phyloP scores from a whole-genome alignment of 805 yeast genomes.

The Helenozyma rhizophorensis region DNA sequence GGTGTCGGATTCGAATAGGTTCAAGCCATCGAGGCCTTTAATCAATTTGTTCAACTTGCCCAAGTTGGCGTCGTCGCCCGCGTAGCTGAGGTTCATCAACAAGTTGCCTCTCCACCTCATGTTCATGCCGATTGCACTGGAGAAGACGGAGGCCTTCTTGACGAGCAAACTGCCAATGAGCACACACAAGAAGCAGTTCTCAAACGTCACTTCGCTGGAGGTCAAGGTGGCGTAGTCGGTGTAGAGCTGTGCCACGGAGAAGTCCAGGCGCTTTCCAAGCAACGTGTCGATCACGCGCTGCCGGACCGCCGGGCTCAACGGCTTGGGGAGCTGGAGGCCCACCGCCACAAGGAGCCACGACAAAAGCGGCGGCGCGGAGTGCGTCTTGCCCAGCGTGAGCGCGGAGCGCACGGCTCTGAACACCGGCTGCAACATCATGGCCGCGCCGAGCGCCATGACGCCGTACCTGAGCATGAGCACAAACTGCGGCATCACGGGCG shows the following conservation, averaged over 20 bases:
- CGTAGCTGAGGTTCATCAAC: conserved; percentile 27
- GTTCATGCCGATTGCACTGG: conserved; percentile 19
- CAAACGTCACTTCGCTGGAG: conserved; percentile 28
- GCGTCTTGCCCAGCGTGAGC: not conserved
- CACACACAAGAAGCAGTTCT: conserved; percentile 27
- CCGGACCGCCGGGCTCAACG: conserved; percentile 7
- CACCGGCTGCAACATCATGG: conserved; percentile 8
- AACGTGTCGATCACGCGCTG: conserved; percentile 14
- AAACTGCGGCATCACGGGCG: conserved; percentile 9
- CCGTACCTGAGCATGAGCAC: conserved; percentile 8
- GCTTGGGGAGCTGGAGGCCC: conserved; percentile 27
- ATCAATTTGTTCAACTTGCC: conserved; percentile 21
- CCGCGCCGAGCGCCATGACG: conserved; percentile 10
- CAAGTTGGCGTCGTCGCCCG: conserved; percentile 22
- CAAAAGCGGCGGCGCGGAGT: not conserved
- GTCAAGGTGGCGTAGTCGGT: conserved; percentile 26
- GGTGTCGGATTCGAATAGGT: conserved; percentile 24
- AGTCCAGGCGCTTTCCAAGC: conserved; percentile 12
- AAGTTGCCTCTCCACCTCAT: conserved; percentile 23
- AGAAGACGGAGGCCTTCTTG: conserved; percentile 17
- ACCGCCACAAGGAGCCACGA: conserved; percentile 24
- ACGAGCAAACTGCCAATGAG: conserved; percentile 25
- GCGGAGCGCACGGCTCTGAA: not conserved
- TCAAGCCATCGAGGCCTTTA: conserved; percentile 27
- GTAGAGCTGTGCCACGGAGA: conserved; percentile 10